phyloP scores from a whole-genome alignment of 1,284 basidiomycete genomes.

The Xerocomus amazonicus region DNA sequence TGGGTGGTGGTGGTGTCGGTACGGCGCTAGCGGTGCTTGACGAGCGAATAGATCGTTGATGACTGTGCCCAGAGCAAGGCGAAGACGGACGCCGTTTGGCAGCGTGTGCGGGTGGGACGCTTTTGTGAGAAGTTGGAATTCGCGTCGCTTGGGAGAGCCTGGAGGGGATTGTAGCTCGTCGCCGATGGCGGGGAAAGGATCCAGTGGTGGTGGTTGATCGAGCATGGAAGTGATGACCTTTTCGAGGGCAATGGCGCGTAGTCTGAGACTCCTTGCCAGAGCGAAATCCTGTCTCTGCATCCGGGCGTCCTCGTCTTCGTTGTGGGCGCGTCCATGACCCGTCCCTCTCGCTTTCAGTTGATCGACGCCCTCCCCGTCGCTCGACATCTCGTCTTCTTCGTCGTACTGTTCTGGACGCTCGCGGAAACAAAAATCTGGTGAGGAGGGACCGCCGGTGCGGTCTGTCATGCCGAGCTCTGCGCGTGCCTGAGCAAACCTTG shows the following conservation, averaged over 20 bases:
- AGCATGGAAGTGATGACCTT: slow-evolving; percentile 78
- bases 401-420: slow-evolving; percentile 70
- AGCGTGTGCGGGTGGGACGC: slow-evolving; percentile 53
- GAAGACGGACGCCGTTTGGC: slow-evolving; percentile 75
- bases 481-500: slow-evolving; percentile 75
- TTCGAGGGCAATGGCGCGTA: slow-evolving; percentile 73
- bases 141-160: slow-evolving; percentile 42
- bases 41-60: slow-evolving; percentile 78
- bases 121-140: slow-evolving; percentile 23
- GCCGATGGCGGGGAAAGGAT: slow-evolving; percentile 41
- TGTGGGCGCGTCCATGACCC: slow-evolving; percentile 47
- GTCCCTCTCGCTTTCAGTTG: slow-evolving; percentile 52
- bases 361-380: slow-evolving; percentile 59
- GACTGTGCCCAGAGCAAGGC: slow-evolving; percentile 66
- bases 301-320: slow-evolving; percentile 58
- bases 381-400: slow-evolving; percentile 61
- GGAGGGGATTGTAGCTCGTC: slow-evolving; percentile 49
- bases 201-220: slow-evolving; percentile 62
- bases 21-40: slow-evolving; percentile 53
- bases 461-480: slow-evolving; percentile 81
- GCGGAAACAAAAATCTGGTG: slow-evolving; percentile 54
- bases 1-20: slow-evolving; percentile 42
- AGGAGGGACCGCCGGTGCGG: slow-evolving; percentile 61
- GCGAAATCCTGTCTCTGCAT: slow-evolving; percentile 54
- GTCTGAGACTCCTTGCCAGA: slow-evolving; percentile 57